A percentile compares a stretch with the other conserved stretches of the same genome.
phyloP scores from a whole-genome alignment of 768 basidiomycete genomes.

The Amanita rimosa region DNA sequence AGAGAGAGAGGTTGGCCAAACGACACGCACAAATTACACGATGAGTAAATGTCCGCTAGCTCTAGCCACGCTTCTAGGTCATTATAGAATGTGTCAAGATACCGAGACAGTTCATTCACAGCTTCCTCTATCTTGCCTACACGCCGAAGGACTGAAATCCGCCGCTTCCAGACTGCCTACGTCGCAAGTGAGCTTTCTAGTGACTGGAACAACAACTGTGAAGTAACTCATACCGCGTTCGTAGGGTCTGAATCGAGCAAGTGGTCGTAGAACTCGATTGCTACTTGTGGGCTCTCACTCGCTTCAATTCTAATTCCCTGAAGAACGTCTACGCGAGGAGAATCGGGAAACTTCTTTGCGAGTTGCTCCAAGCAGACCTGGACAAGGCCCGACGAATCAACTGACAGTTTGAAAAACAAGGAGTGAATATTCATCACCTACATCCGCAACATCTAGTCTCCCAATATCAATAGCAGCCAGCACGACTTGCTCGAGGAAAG shows the following conservation, averaged over 20 bases:
- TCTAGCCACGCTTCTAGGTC: slow-evolving; percentile 87
- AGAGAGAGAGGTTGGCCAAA: too few species aligned
- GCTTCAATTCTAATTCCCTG: slow-evolving; percentile 73
- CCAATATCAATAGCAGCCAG: slow-evolving; percentile 73
- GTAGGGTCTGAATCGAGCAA: slow-evolving; percentile 54
- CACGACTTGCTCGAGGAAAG: slow-evolving; percentile 69
- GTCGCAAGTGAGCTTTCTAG: not conserved
- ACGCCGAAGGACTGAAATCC: slow-evolving; percentile 58
- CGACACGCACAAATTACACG: slow-evolving; percentile 54
- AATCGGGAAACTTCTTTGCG: slow-evolving; percentile 57
- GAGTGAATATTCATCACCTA: slow-evolving; percentile 21
- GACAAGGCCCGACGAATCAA: slow-evolving; percentile 11
- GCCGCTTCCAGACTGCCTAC: slow-evolving; percentile 72
- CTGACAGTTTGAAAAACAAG: slow-evolving; percentile 6
- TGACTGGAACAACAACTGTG: not conserved
- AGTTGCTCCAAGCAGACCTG: slow-evolving; percentile 59
- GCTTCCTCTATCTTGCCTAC: slow-evolving; percentile 54
- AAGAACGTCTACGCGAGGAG: slow-evolving; percentile 70
- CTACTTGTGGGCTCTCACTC: slow-evolving; percentile 41
- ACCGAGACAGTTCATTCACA: slow-evolving; percentile 57
- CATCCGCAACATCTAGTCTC: slow-evolving; percentile 62
- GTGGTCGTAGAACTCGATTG: slow-evolving; percentile 54
- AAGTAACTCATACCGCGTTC: slow-evolving; percentile 49
- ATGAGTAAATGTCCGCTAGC: slow-evolving; percentile 69
- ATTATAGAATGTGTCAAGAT: slow-evolving; percentile 80